phyloP scores from a whole-genome alignment of 2,329 filamentous ascomycete species.

The Epichloe coenophiala region DNA sequence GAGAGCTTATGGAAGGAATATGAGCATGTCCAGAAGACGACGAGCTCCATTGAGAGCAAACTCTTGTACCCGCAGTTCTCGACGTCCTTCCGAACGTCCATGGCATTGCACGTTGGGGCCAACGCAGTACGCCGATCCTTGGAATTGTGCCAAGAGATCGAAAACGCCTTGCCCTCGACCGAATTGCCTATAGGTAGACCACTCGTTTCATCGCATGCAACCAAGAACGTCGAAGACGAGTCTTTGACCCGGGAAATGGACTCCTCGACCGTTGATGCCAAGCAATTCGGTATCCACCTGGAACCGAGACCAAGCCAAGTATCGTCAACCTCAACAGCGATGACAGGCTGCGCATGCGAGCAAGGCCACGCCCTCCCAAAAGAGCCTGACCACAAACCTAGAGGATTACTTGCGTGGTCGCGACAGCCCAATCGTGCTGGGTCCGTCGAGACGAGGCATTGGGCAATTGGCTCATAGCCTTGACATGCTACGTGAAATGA shows the following conservation, averaged over 20 bases:
- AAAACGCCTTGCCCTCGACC: not conserved
- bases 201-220: not conserved
- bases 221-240: too few relatives aligned
- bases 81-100: conserved; percentile 15
- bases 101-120: conserved; percentile 16
- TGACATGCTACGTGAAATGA: not conserved
- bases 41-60: conserved; percentile 21
- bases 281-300: not conserved
- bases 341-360: not conserved
- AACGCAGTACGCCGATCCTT: conserved; percentile 10
- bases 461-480: not conserved
- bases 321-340: not conserved
- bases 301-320: not conserved
- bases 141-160: conserved; percentile 12
- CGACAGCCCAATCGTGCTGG: not conserved
- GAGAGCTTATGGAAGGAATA: conserved; percentile 22
- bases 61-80: conserved; percentile 18
- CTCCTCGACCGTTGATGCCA: not conserved
- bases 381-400: not conserved
- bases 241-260: not conserved
- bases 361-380: not conserved
- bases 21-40: conserved; percentile 15
- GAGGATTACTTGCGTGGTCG: not conserved
- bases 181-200: conserved; percentile 4
- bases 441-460: not conserved